Evolutionary conservation across 192 early-diverging fungal genomes (phyloP), one percentile per base, ranked within the genome.

Genomic region (Coemansia sp.): DNA sequence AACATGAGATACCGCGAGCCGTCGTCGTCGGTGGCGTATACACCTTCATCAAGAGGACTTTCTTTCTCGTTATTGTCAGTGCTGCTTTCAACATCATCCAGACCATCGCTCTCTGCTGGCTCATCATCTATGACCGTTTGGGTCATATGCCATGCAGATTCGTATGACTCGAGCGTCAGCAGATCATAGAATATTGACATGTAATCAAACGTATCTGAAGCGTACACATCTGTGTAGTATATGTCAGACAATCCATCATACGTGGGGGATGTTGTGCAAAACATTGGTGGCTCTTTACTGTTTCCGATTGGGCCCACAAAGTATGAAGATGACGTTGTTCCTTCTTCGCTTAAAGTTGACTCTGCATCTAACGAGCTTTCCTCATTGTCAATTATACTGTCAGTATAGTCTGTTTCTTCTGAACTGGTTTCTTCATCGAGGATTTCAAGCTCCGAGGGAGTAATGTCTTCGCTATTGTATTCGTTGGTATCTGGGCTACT

Each of bases 1-100:
- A 59, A 59, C 57, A 59, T 59, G 10, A 59, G 5, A 41, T 59
- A 59, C 57, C 1, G n/a, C 1, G 57, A 59, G 5, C 57, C 57
- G 16, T 41, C 39, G 4, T n/a, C 16, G 39, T 59, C 57, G 13
- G n/a, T 40, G 8, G 13, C 57, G n/a, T 47, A 47, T 11, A 15
- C 46, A 47, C 12, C 46, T 11, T n/a, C n/a, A n/a, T n/a, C 46
- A n/a, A 47, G 3, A 54, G 26, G 4, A 9, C 13, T 12, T 26
- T 26, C 48, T 49, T 49, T 1, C n/a, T 15, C 18, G 51, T 5
- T 22, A 13, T 13, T 18, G 8, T 18, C 16, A 36, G 19, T 58
- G 56, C 56, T 40, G n/a, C 54, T 56, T 10, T 56, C 54, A 15
- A 22, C 26, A 4, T 21, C 54, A 9, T 22, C 32, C 7, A 40